phyloP scores from a whole-genome alignment of 352 stramenopile species.

The Pythium diclinum region DNA sequence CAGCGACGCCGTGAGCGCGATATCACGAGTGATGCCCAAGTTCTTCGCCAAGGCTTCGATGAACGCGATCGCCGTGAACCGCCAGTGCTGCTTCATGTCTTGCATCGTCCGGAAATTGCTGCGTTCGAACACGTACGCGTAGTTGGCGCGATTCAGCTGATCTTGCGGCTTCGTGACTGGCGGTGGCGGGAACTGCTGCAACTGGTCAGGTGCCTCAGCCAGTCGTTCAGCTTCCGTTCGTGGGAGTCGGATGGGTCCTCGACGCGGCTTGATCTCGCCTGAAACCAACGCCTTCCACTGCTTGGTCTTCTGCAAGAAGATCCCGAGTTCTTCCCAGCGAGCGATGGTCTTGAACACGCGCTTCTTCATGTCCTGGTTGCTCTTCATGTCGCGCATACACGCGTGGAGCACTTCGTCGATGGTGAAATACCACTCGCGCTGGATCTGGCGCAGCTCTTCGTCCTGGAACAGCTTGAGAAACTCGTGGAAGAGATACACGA shows the following conservation, averaged over 20 bases:
- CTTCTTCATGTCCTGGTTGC: conserved; percentile 62
- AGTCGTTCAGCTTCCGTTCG: conserved; percentile 64
- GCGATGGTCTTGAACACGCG: conserved; percentile 80
- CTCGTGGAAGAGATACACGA: conserved; percentile 86
- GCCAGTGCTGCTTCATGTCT: conserved; percentile 82
- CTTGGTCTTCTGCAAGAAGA: conserved; percentile 77
- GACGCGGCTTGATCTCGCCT: conserved; percentile 64
- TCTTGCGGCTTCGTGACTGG: conserved; percentile 34
- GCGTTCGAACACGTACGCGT: conserved; percentile 71
- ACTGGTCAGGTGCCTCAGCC: conserved; percentile 60
- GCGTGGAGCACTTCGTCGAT: conserved; percentile 75
- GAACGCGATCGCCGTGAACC: conserved; percentile 74
- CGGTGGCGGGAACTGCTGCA: conserved; percentile 72
- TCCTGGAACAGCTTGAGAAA: conserved; percentile 81
- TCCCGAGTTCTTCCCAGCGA: conserved; percentile 80
- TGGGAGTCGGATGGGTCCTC: conserved; percentile 47
- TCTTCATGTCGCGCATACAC: conserved; percentile 66
- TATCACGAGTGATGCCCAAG: conserved; percentile 61
- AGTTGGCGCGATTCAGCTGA: conserved; percentile 72
- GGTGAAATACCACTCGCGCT: conserved; percentile 79
- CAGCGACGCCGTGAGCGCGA: conserved; percentile 66
- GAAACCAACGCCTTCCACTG: conserved; percentile 72
- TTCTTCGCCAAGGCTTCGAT: conserved; percentile 75
- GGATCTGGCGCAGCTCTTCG: conserved; percentile 47
- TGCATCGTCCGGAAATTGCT: conserved; percentile 48